These are phyloP conservation scores for Backusella macrospora DNA, from an alignment of 192 early-diverging fungal species.

Conservation along the genomic window DNA sequence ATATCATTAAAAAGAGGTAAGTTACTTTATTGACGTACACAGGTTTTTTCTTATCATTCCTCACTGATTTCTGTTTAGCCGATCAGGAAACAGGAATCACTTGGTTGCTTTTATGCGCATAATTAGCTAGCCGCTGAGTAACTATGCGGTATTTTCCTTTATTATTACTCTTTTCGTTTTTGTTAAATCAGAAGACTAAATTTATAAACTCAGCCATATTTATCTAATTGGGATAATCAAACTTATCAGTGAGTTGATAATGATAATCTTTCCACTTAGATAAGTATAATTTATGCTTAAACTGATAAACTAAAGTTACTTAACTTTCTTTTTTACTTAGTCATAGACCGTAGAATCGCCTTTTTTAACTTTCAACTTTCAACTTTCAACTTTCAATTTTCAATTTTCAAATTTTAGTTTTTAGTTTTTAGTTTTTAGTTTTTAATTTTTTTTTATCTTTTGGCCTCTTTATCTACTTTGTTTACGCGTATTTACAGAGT, in stretches of 20 bases:
- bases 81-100: background rate
- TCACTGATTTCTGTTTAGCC: background rate
- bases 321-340: background rate
- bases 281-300: background rate
- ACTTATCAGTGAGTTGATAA: slow-evolving; percentile 6
- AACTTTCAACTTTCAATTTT: no score
- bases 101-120: slow-evolving; percentile 8
- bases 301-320: background rate
- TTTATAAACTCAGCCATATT: slow-evolving; percentile 6
- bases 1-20: background rate
- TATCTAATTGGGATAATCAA: slow-evolving; percentile 14
- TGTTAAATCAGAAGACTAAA: slow-evolving; percentile 1
- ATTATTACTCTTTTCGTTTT: slow-evolving; percentile 5
- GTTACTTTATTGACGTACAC: background rate
- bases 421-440: no score
- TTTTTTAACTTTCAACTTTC: no score
- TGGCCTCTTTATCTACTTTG: background rate
- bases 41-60: slow-evolving; percentile 4
- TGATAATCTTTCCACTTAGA: background rate
- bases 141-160: slow-evolving; percentile 6
- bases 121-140: slow-evolving; percentile 11
- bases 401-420: no score
- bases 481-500: slow-evolving; percentile 2
- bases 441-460: background rate
- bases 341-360: background rate